phyloP scores from a whole-genome alignment of 345 rosid species.

The Lagerstroemia speciosa region DNA sequence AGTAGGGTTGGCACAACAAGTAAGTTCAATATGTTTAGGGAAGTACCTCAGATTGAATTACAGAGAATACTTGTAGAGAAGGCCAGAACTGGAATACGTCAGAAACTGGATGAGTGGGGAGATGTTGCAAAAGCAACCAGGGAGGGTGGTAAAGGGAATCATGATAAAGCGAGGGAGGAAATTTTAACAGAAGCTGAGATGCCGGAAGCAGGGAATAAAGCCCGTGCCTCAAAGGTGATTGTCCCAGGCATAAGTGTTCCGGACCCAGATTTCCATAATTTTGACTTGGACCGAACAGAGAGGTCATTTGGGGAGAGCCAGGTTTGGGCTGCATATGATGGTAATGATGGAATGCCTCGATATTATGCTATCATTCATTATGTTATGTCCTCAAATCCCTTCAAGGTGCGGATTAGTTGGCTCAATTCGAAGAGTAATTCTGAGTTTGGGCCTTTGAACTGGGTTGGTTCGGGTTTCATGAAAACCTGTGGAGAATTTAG shows the following conservation, averaged over 20 bases:
- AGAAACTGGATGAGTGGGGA: conserved; percentile 16
- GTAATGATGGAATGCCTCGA: too few species aligned
- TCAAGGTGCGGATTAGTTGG: too few species aligned
- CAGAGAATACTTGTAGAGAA: conserved; percentile 34
- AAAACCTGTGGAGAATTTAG: conserved; percentile 46
- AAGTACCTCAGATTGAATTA: conserved; percentile 26
- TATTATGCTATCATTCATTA: too few species aligned
- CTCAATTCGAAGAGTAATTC: too few species aligned
- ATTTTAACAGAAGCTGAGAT: not conserved
- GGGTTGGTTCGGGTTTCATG: conserved; percentile 28
- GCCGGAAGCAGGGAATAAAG: not conserved
- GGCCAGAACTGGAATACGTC: conserved; percentile 28
- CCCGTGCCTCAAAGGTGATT: not conserved
- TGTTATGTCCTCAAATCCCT: too few species aligned
- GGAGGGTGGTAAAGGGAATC: conserved; percentile 5
- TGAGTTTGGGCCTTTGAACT: too few species aligned
- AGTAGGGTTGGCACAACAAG: conserved; percentile 17
- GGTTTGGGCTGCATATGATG: too few species aligned
- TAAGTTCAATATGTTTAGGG: conserved; percentile 21
- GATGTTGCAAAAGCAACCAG: conserved; percentile 1
- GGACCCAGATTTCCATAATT: too few species aligned
- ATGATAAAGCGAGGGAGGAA: conserved; percentile 5
- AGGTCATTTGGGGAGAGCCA: too few species aligned
- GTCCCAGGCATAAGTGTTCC: too few species aligned
- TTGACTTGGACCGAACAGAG: too few species aligned